phyloP scores from a whole-genome alignment of 1,284 basidiomycete species.

The Trichosporon sp. region DNA sequence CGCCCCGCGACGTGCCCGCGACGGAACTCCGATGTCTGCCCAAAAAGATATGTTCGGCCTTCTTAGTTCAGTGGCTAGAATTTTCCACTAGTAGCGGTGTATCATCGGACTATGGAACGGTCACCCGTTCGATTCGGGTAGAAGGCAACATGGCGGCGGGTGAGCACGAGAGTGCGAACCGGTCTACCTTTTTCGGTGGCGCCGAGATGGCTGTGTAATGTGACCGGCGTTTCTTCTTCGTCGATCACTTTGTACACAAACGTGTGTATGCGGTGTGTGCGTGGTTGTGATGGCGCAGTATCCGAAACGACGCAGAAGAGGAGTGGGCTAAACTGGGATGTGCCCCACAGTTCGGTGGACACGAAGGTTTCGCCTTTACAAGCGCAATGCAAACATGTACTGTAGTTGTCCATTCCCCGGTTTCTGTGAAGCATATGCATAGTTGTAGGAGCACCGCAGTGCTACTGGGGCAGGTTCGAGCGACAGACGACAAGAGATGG shows the following conservation, averaged over 20 bases:
- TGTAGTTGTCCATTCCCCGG: too few species aligned
- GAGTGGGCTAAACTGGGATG: not conserved
- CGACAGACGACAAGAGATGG: not conserved
- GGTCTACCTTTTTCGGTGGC: not conserved
- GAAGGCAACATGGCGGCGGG: not conserved
- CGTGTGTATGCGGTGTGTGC: not conserved
- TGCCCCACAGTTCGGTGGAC: too few species aligned
- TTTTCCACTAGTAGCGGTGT: conserved; percentile 15
- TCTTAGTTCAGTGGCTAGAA: conserved; percentile 15
- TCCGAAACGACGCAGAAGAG: not conserved
- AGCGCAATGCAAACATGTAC: not conserved
- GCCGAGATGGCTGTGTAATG: too few species aligned
- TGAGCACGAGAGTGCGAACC: not conserved
- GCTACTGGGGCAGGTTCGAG: not conserved
- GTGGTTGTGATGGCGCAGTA: not conserved
- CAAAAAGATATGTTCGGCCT: not conserved
- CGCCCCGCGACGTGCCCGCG: too few species aligned
- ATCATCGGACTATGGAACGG: conserved; percentile 11
- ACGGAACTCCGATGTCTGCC: not conserved
- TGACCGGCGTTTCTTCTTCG: not conserved
- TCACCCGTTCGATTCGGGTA: conserved; percentile 22
- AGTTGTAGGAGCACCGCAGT: not conserved
- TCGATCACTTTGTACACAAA: not conserved
- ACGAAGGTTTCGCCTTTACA: not conserved
- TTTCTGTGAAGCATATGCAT: too few species aligned